Evolutionary conservation across 257 asterid genomes (phyloP).

Genomic region (Plantago elongata): DNA sequence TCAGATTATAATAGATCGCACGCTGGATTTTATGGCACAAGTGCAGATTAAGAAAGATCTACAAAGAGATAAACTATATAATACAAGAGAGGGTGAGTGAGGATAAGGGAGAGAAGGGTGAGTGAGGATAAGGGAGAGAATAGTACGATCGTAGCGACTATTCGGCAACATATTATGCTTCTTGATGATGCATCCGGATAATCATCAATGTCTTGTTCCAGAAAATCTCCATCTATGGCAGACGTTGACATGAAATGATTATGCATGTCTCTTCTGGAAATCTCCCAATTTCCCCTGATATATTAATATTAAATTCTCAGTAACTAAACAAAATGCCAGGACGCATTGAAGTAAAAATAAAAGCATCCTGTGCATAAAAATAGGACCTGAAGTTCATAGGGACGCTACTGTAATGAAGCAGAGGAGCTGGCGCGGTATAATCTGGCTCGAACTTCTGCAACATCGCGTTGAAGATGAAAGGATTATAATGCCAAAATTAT

Average conservation of each 20-base stretch:
- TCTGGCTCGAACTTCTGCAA: conserved; percentile 75
- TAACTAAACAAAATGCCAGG: not conserved
- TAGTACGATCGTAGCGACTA: conserved; percentile 62
- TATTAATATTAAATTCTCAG: not conserved
- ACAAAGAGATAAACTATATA: no score
- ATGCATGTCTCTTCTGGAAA: conserved; percentile 49
- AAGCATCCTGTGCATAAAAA: not conserved
- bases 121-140: conserved; percentile 14
- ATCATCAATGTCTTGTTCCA: conserved; percentile 39
- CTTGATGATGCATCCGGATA: conserved; percentile 36
- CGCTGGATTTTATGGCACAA: no score
- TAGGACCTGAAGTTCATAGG: conserved; percentile 65
- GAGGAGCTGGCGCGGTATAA: conserved; percentile 68
- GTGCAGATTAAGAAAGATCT: no score
- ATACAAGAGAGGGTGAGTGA: not conserved
- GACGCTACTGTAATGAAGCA: conserved; percentile 47
- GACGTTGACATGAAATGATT: conserved; percentile 41
- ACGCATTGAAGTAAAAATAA: not conserved
- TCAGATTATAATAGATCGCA: no score
- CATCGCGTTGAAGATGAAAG: conserved; percentile 15
- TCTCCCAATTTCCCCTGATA: conserved; percentile 75
- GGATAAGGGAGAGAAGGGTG: conserved; percentile 14
- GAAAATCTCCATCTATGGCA: conserved; percentile 29
- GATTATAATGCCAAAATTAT: conserved; percentile 4
- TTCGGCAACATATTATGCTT: conserved; percentile 62